phyloP scores from a whole-genome alignment of 768 basidiomycete species.

The Hypholoma fasciculare region DNA sequence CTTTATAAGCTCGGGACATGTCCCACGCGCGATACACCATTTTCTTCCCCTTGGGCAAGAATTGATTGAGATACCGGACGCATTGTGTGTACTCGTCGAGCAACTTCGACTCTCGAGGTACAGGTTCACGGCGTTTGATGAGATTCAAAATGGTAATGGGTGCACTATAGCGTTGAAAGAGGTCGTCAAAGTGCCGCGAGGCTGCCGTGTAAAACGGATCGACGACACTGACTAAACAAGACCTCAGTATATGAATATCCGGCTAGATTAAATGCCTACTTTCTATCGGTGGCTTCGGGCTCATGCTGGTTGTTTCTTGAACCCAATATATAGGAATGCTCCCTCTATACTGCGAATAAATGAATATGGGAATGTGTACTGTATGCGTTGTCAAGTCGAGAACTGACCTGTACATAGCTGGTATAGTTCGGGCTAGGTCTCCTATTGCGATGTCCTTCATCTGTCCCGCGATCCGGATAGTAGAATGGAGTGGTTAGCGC shows the following conservation, averaged over 20 bases:
- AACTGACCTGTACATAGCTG: slow-evolving; percentile 83
- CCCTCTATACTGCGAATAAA: slow-evolving; percentile 71
- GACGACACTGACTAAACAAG: slow-evolving; percentile 73
- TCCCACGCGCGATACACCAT: slow-evolving; percentile 96
- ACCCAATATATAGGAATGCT: slow-evolving; percentile 98
- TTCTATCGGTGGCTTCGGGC: slow-evolving; percentile 93
- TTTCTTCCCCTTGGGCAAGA: slow-evolving; percentile 80
- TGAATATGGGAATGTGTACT: background rate
- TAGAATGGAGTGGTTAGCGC: slow-evolving; percentile 89
- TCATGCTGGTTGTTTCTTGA: slow-evolving; percentile 89
- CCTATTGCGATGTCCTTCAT: slow-evolving; percentile 36
- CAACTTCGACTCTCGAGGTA: slow-evolving; percentile 87
- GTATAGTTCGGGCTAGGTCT: slow-evolving; percentile 86
- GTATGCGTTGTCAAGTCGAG: background rate
- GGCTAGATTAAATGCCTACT: too few relatives aligned
- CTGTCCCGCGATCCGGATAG: slow-evolving; percentile 50
- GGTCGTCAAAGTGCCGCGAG: slow-evolving; percentile 88
- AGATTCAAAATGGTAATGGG: slow-evolving; percentile 92
- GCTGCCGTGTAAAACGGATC: slow-evolving; percentile 96
- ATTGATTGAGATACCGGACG: slow-evolving; percentile 92
- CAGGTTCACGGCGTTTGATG: slow-evolving; percentile 82
- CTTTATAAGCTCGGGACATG: slow-evolving; percentile 93
- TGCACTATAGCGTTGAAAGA: slow-evolving; percentile 86
- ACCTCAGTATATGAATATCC: too few relatives aligned
- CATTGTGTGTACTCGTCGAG: slow-evolving; percentile 91